These are phyloP conservation scores for Catenaria anguillulae DNA, from an alignment of 371 early-diverging fungal genomes.

Conservation along the genomic window DNA sequence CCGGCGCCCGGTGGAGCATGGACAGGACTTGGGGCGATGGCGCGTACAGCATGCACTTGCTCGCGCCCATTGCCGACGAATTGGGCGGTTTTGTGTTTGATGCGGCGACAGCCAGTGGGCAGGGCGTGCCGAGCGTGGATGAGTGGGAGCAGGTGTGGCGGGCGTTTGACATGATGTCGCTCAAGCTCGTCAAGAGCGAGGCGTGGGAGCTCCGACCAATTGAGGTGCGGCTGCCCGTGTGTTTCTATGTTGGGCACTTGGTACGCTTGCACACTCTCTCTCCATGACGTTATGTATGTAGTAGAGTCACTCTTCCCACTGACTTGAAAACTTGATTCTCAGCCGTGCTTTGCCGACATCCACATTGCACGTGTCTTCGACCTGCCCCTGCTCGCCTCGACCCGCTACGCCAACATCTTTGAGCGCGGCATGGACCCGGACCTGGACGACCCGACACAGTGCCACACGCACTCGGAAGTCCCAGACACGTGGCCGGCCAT, in stretches of 20 bases:
- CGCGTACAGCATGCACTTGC: constrained; percentile 53
- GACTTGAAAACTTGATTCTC: too few species aligned
- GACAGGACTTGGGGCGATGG: constrained; percentile 43
- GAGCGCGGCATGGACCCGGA: constrained; percentile 90
- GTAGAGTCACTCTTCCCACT: too few species aligned
- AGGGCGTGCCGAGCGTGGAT: constrained; percentile 30
- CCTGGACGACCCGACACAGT: constrained; percentile 56
- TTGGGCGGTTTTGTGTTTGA: too few species aligned
- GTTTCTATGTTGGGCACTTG: constrained; percentile 82
- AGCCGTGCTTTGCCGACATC: constrained; percentile 69
- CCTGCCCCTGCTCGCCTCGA: constrained; percentile 42
- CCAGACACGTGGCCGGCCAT: constrained; percentile 61
- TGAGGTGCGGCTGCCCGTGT: constrained; percentile 66
- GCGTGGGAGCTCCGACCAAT: constrained; percentile 56
- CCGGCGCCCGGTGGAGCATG: constrained; percentile 33
- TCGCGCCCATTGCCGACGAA: constrained; percentile 12
- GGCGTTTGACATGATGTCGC: constrained; percentile 57
- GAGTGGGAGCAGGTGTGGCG: constrained; percentile 72
- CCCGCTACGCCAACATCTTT: constrained; percentile 53
- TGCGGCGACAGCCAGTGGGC: too few species aligned
- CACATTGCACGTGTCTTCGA: constrained; percentile 44
- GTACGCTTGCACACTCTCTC: too few species aligned
- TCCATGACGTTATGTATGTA: too few species aligned
- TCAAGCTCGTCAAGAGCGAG: constrained; percentile 36
- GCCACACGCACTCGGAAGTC: constrained; percentile 64